These are phyloP conservation scores for Symbiodinium natans DNA, from an alignment of 73 alveolate species.

Conservation along the genomic window DNA sequence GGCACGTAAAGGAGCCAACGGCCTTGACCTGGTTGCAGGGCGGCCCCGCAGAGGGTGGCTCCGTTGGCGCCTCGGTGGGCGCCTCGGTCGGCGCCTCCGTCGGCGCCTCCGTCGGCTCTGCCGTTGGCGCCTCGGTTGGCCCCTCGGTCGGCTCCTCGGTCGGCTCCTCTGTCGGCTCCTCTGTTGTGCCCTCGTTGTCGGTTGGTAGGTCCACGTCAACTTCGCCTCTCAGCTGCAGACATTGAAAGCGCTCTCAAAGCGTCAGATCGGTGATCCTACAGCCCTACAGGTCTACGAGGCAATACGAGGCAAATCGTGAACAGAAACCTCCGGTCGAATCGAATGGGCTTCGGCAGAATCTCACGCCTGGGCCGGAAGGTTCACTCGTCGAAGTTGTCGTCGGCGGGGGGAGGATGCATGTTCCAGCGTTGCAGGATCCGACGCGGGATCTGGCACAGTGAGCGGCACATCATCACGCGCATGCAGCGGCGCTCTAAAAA, in stretches of 20 bases:
- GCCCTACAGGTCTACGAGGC: too few relatives aligned
- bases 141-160: not conserved
- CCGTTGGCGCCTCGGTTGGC: not conserved
- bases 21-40: not conserved
- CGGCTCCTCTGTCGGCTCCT: not conserved
- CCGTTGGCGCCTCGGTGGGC: not conserved
- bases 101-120: not conserved
- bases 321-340: too few relatives aligned
- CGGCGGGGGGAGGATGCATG: not conserved
- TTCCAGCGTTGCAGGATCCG: not conserved
- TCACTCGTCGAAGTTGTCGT: not conserved
- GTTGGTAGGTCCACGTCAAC: not conserved
- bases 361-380: too few relatives aligned
- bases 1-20: not conserved
- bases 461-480: not conserved
- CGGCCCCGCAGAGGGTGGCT: not conserved
- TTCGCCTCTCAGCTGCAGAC: not conserved
- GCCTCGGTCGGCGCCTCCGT: not conserved
- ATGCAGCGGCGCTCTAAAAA: too few relatives aligned
- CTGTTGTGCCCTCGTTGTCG: not conserved
- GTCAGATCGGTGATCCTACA: too few relatives aligned
- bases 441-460: not conserved
- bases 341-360: too few relatives aligned
- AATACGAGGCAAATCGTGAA: too few relatives aligned
- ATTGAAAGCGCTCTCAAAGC: too few relatives aligned